These are phyloP conservation scores for Chamaecrista fasciculata DNA, from an alignment of 306 rosid species.

Conservation along the genomic window DNA sequence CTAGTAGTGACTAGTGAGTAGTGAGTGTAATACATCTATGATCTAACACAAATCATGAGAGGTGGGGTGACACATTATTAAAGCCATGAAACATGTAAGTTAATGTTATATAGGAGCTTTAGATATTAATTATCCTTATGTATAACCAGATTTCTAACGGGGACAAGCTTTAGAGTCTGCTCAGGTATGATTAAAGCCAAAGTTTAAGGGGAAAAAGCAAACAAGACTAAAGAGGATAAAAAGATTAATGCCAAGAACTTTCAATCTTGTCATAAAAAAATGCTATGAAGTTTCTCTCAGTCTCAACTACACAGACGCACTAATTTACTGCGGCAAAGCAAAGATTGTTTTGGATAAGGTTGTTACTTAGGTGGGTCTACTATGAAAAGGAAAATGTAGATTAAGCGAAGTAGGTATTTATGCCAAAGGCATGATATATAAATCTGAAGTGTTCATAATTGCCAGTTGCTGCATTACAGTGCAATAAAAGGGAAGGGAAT, in stretches of 20 bases:
- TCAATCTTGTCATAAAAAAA: slow-evolving; percentile 15
- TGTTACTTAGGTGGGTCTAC: slow-evolving; percentile 15
- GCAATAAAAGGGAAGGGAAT: neutral
- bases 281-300: neutral
- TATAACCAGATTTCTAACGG: neutral
- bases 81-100: neutral
- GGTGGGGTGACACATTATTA: neutral
- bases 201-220: slow-evolving; percentile 18
- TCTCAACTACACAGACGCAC: neutral
- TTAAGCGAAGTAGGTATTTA: neutral
- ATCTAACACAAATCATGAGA: neutral
- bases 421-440: neutral
- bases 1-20: neutral
- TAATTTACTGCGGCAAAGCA: slow-evolving; percentile 1
- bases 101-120: neutral
- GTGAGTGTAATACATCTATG: no score
- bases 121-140: neutral
- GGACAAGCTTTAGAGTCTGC: neutral
- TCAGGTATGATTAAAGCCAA: slow-evolving; percentile 30
- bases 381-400: neutral
- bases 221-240: neutral
- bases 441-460: neutral
- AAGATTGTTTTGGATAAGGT: slow-evolving; percentile 16
- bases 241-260: slow-evolving; percentile 2
- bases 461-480: neutral